Base-by-base conservation (phyloP, 2,329 filamentous ascomycete species). In the Neopestalotiopsis sp. region DNA sequence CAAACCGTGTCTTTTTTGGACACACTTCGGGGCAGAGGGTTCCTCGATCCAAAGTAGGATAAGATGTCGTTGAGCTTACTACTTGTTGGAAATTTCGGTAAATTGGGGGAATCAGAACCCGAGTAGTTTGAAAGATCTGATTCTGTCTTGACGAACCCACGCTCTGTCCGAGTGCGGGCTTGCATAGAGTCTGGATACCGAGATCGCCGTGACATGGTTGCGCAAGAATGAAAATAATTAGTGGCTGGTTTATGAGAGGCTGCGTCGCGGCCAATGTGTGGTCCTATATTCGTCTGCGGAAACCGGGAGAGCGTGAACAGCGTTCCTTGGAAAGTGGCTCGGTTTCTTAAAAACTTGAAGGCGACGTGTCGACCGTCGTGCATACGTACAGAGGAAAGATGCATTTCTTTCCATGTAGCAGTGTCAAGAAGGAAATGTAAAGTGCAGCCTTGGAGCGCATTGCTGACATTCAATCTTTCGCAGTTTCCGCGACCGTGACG, bases 1-100 rank as follows among this genome's bases (percentile, higher is more conserved):
- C 95, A 98, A 56, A 98, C 90, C 14, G 88, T 89, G 78, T 97
- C 92, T 53, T 88, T 81, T 17, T 85, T 84, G 67, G 89, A 87
- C 61, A 94, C 87, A 42, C 85, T 82, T 61, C 86, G 86, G 0
- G 87, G 85, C 13, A 91, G 81, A 1, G 91, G 90, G 75, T 90
- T 91, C 68, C 78, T 78, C 63, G 79, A 78, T 28, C 86, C 85
- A 1, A 90, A 79, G 67, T 85, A 84, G 2, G 85, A 86, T 32
- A 90, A 76, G 61, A 87, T 67, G 42, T 82, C 77, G 42, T 79
- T 72, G n/a, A 80, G 34, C 40, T 74, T 78, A 66, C 76, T 74
- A 20, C 72, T 74, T 9, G 72, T 63, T n/a, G 66, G 67, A 20
- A 72, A 64, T 32, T 70, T 71, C 10, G 73, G 64, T 1, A 74